Conservation (phyloP, 73 alveolate genomes). For the Tetrahymena borealis region DNA sequence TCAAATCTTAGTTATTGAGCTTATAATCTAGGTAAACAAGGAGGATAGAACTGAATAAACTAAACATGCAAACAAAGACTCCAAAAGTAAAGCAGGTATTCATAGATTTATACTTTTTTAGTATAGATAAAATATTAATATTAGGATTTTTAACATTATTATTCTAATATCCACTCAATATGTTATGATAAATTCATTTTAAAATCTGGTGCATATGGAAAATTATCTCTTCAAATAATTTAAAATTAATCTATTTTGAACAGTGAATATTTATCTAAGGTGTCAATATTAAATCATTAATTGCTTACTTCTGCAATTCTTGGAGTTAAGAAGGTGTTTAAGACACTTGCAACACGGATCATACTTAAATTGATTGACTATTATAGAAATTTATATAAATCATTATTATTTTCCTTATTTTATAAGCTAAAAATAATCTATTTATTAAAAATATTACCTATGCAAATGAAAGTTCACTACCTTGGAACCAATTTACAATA, state of each 20-base stretch:
- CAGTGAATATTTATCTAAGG: too few species aligned
- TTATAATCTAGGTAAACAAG: not conserved
- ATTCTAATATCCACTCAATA: not conserved
- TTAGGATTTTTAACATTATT: not conserved
- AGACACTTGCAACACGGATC: conserved; percentile 33
- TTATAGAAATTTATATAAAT: not conserved
- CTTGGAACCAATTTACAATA: conserved; percentile 31
- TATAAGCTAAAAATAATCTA: not conserved
- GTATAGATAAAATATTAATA: too few species aligned
- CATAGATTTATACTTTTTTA: not conserved
- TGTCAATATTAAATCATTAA: too few species aligned
- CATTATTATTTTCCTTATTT: not conserved
- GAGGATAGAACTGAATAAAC: not conserved
- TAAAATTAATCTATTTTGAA: too few species aligned
- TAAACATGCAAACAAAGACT: not conserved
- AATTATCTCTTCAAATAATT: too few species aligned
- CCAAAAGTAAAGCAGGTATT: not conserved
- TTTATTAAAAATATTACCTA: not conserved
- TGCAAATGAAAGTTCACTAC: conserved; percentile 34
- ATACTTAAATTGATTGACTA: conserved; percentile 20
- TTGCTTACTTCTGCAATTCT: conserved; percentile 27
- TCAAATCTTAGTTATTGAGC: not conserved
- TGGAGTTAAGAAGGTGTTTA: conserved; percentile 22
- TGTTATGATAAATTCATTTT: not conserved
- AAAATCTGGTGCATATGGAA: not conserved